phyloP scores from a whole-genome alignment of 495 filamentous ascomycete species.

The Lophium mytilinum region DNA sequence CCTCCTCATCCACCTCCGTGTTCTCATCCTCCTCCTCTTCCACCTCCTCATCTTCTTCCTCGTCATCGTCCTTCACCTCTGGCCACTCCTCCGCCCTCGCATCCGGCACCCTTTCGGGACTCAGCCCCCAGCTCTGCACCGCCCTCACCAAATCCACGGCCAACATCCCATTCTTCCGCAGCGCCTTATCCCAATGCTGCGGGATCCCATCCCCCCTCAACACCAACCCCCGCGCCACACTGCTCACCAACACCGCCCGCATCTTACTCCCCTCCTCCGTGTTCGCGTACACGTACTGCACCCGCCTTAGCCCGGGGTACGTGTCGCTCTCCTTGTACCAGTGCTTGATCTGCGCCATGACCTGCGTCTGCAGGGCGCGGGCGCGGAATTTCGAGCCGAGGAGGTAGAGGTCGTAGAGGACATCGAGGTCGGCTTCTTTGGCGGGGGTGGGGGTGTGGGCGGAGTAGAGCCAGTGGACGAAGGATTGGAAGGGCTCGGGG shows the following conservation, averaged over 20 bases:
- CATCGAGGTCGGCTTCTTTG: conserved; percentile 37
- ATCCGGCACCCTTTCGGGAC: conserved; percentile 37
- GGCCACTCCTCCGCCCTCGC: conserved; percentile 33
- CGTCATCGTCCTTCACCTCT: conserved; percentile 26
- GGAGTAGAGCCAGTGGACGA: conserved; percentile 45
- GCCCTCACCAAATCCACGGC: conserved; percentile 42
- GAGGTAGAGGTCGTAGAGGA: conserved; percentile 42
- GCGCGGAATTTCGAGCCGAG: conserved; percentile 38
- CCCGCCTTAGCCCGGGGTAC: conserved; percentile 41
- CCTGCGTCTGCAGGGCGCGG: conserved; percentile 29
- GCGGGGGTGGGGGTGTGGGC: conserved; percentile 31
- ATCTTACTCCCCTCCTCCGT: conserved; percentile 38
- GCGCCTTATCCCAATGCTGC: conserved; percentile 41
- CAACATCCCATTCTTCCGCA: conserved; percentile 42
- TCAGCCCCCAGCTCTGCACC: conserved; percentile 42
- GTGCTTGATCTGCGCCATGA: conserved; percentile 35
- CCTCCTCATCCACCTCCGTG: conserved; percentile 21
- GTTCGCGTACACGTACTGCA: conserved; percentile 45
- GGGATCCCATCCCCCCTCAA: conserved; percentile 35
- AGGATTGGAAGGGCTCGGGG: conserved; percentile 37
- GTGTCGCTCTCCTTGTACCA: conserved; percentile 40
- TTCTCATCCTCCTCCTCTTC: conserved; percentile 26
- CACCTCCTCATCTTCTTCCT: conserved; percentile 27
- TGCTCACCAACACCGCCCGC: conserved; percentile 41
- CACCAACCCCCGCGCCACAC: conserved; percentile 37